Conservation (phyloP, 495 filamentous ascomycete species). For the Daldinia childiae region DNA sequence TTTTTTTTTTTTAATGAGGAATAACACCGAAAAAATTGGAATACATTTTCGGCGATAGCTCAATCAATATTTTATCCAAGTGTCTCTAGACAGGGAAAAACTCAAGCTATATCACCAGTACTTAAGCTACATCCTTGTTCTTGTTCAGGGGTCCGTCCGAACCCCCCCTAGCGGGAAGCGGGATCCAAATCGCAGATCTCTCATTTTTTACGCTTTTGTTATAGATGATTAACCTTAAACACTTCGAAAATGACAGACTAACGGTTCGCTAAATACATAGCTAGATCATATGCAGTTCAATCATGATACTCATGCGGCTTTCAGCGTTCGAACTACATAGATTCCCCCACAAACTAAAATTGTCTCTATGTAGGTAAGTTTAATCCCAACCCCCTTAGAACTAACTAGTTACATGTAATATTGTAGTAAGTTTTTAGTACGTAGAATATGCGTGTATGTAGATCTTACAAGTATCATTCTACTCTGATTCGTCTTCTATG, state of each 20-base stretch:
- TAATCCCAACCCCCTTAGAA: conserved; percentile 20
- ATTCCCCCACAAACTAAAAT: background rate
- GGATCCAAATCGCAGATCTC: conserved; percentile 42
- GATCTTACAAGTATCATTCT: conserved; percentile 21
- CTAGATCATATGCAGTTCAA: background rate
- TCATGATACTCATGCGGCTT: background rate
- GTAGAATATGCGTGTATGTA: conserved; percentile 22
- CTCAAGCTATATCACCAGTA: conserved; percentile 20
- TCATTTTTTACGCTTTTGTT: conserved; percentile 25
- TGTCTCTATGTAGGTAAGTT: background rate
- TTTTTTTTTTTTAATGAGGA: background rate
- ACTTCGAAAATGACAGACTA: background rate
- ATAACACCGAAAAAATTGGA: background rate
- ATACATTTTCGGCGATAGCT: background rate
- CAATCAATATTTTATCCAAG: background rate
- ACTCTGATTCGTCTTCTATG: conserved; percentile 26
- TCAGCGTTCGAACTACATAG: background rate
- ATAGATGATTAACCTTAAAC: conserved; percentile 26
- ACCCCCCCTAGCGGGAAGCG: conserved; percentile 30
- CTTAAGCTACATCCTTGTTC: conserved; percentile 33
- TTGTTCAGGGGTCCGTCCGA: conserved; percentile 11
- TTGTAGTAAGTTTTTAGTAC: conserved; percentile 34
- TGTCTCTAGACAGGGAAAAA: background rate
- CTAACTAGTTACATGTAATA: background rate
- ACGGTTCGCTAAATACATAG: background rate